These are phyloP conservation scores for Tremellales sp. DNA, from an alignment of 1,284 basidiomycete species.

Conservation along the genomic window DNA sequence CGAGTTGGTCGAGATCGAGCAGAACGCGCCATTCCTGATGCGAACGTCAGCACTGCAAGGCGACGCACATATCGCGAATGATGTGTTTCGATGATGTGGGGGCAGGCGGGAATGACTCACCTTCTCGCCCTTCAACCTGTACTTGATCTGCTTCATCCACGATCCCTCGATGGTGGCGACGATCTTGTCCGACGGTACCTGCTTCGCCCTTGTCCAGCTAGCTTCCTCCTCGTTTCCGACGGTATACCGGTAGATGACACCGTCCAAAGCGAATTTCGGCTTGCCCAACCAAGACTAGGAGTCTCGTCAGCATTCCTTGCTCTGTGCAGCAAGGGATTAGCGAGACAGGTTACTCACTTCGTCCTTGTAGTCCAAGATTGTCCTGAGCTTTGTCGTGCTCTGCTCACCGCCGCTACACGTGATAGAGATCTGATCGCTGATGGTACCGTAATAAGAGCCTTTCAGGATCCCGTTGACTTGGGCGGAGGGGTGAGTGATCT, in stretches of 20 bases:
- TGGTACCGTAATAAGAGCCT: conserved; percentile 69
- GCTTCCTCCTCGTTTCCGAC: conserved; percentile 56
- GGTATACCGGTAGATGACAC: conserved; percentile 76
- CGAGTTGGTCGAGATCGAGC: conserved; percentile 70
- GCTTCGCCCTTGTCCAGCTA: conserved; percentile 78
- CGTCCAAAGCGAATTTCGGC: conserved; percentile 82
- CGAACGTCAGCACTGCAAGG: background rate
- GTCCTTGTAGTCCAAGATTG: conserved; percentile 92
- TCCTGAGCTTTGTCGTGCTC: conserved; percentile 60
- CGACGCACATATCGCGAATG: background rate
- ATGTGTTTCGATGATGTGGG: background rate
- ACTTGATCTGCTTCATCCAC: conserved; percentile 80
- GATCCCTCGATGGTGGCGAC: conserved; percentile 82
- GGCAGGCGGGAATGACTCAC: conserved; percentile 33
- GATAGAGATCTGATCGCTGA: conserved; percentile 62
- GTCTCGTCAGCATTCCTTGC: background rate
- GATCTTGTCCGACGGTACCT: conserved; percentile 74
- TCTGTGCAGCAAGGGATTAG: background rate
- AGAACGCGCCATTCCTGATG: conserved; percentile 65
- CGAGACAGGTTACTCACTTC: conserved; percentile 58
- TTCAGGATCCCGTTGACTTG: conserved; percentile 87
- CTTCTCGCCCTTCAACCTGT: conserved; percentile 64
- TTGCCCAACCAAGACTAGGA: conserved; percentile 82
- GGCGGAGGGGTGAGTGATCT: conserved; percentile 84
- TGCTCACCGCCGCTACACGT: conserved; percentile 69